Evolutionary conservation across 2,329 filamentous ascomycete genomes (phyloP), one percentile per base, ranked within the genome.

Genomic region (Paecilomyces niveus): DNA sequence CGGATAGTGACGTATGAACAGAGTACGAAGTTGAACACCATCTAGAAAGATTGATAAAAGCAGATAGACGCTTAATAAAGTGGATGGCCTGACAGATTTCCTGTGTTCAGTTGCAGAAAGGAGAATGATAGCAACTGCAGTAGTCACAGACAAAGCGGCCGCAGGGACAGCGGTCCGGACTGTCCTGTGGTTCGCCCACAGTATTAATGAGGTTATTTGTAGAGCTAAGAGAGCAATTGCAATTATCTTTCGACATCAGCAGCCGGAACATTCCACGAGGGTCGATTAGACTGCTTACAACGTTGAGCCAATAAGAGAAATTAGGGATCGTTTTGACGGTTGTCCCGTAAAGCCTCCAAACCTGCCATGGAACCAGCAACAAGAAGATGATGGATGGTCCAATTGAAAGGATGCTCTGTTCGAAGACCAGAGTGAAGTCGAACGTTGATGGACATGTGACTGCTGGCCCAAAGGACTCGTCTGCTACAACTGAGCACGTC

Each of bases 11-110:
- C 63, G 58, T 24, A 75, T 59, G 64, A 65, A 73, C 33, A 72
- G 59, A 3, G 72, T 79, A 26, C 78, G 72, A 2, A 72, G 69
- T 35, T 74, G 72, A n/a, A 70, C 71, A 9, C 68, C 68, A 64
- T 80, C 77, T 53, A 81, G 72, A 2, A 77, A 31, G 9, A 74
- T 58, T 0, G 76, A 74, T 52, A 78, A 57, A 5, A 76, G 61
- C 1, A 81, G 71, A 62, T 79, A 81, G 10, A 74, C 54, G 54
- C 63, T 32, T 66, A 75, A 59, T 18, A 68, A 55, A 22, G 62
- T 59, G 9, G 67, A 69, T 6, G 68, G 68, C 18, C 64, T 61
- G 5, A 67, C 58, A 3, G 66, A 67, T 15, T 65, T 63, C 29
- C 56, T 55, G 53, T 71, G 65, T 53, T 67, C 64, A 49, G 64